Conservation (phyloP, 139 green algal genomes). For the Volvox reticuliferus region DNA sequence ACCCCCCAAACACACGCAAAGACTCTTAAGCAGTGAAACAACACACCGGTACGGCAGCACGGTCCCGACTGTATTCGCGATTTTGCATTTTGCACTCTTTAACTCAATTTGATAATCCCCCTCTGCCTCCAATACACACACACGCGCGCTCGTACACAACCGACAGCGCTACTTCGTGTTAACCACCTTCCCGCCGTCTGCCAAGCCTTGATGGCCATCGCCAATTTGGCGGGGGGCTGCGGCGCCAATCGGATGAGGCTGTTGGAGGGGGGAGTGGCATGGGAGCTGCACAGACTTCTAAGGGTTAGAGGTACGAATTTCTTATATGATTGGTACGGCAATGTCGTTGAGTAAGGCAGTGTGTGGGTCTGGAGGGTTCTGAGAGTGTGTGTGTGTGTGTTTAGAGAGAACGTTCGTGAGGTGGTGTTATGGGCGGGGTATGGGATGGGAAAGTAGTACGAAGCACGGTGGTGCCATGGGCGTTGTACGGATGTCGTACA, state of each 20-base stretch:
- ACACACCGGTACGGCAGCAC: no score
- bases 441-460: neutral
- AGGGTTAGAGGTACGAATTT: conserved; percentile 6
- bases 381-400: neutral
- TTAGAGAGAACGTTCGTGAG: neutral
- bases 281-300: conserved; percentile 22
- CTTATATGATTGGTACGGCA: no score
- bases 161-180: neutral
- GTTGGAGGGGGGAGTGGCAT: neutral
- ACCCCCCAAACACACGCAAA: neutral
- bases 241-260: neutral
- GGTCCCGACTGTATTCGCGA: no score
- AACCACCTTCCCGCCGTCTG: conserved; percentile 18
- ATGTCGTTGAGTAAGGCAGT: neutral
- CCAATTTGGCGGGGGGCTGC: conserved; percentile 18
- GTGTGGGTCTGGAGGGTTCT: neutral
- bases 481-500: no score
- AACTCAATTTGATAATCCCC: no score
- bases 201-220: conserved; percentile 1
- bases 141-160: neutral
- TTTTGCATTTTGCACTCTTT: no score
- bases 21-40: no score
- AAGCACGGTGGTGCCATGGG: no score
- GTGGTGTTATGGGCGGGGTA: neutral
- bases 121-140: no score